Conservation (phyloP, 208 protist genomes). For the Crithidia thermophila region DNA sequence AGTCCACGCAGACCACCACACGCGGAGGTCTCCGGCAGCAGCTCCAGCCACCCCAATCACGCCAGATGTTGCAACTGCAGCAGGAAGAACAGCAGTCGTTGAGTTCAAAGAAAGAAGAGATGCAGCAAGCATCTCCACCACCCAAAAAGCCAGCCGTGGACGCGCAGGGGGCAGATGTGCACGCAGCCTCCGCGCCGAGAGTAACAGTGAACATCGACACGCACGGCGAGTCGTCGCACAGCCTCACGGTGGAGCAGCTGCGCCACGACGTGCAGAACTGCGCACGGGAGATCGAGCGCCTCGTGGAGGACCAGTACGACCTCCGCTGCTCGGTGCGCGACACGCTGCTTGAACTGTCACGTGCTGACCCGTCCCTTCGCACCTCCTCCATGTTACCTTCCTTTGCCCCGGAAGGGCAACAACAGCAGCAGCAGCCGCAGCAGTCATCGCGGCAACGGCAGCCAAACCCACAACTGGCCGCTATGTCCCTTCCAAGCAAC, state of each 20-base stretch:
- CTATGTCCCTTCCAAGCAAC: too few relatives aligned
- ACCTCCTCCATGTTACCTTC: not conserved
- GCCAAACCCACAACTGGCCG: not conserved
- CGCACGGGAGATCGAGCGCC: slow-evolving; percentile 32
- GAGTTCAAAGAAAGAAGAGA: too few relatives aligned
- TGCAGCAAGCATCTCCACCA: too few relatives aligned
- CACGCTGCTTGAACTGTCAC: not conserved
- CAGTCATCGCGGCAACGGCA: not conserved
- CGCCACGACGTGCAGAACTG: slow-evolving; percentile 38
- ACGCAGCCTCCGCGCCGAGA: not conserved
- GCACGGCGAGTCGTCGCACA: not conserved
- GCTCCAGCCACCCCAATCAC: too few relatives aligned
- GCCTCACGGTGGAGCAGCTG: slow-evolving; percentile 15
- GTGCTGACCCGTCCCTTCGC: not conserved
- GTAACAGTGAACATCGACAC: not conserved
- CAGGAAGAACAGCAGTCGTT: too few relatives aligned
- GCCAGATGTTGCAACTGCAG: too few relatives aligned
- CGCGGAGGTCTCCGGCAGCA: too few relatives aligned
- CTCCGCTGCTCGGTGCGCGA: slow-evolving; percentile 17
- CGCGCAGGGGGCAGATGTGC: too few relatives aligned
- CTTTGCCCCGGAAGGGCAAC: not conserved
- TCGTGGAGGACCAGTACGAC: slow-evolving; percentile 39
- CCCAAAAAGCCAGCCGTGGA: too few relatives aligned
- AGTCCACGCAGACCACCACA: too few relatives aligned
- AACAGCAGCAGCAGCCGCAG: not conserved